Conservation (phyloP, 345 rosid genomes). For the Aethionema arabicum region DNA sequence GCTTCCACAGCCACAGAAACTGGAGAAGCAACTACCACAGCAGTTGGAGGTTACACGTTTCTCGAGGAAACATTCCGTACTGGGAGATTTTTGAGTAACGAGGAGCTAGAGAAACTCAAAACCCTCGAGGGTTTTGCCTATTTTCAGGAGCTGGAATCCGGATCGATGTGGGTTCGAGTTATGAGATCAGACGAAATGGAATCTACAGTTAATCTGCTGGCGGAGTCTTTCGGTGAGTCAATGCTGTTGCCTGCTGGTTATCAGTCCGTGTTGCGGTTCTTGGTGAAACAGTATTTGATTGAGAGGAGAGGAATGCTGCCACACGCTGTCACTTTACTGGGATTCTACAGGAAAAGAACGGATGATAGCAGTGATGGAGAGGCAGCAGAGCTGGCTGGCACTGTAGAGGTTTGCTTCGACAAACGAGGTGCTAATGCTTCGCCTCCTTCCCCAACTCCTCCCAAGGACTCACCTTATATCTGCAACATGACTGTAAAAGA, state of each 20-base stretch:
- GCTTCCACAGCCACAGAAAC: conserved; percentile 40
- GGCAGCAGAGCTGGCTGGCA: conserved; percentile 66
- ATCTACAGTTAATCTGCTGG: conserved; percentile 57
- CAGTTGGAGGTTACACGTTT: conserved; percentile 40
- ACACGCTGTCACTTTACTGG: conserved; percentile 76
- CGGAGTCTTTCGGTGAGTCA: conserved; percentile 86
- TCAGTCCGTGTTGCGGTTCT: conserved; percentile 58
- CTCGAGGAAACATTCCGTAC: conserved; percentile 60
- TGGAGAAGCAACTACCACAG: conserved; percentile 31
- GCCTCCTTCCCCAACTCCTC: conserved; percentile 77
- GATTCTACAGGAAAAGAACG: conserved; percentile 49
- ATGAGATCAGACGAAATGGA: conserved; percentile 82
- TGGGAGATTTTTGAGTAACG: conserved; percentile 60
- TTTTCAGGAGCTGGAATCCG: conserved; percentile 51
- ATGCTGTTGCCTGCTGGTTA: conserved; percentile 68
- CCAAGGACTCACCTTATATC: conserved; percentile 72
- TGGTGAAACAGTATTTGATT: conserved; percentile 81
- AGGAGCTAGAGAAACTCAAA: conserved; percentile 68
- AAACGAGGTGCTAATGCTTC: conserved; percentile 72
- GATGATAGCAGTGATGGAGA: conserved; percentile 37
- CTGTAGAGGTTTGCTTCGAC: conserved; percentile 84
- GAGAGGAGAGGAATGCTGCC: conserved; percentile 75
- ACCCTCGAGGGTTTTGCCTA: conserved; percentile 62
- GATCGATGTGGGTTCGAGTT: conserved; percentile 65
- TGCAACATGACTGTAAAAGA: conserved; percentile 87